Percentiles rank a stretch among this genome's conserved stretches.
Evolutionary conservation across 305 asterid genomes (phyloP).

Genomic region (Rubia tinctorum): DNA sequence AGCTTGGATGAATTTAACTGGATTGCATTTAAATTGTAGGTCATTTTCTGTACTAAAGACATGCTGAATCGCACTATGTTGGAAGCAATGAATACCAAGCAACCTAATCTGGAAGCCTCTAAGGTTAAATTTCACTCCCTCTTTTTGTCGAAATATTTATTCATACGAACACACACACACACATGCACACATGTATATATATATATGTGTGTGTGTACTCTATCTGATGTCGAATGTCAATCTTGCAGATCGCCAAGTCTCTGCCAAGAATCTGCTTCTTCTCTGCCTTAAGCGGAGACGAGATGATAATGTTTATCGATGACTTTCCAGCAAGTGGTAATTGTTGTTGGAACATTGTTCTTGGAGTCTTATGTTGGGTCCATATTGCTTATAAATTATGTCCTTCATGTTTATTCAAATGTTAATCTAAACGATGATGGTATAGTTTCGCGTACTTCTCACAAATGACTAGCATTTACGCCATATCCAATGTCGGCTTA

Average conservation of each 20-base stretch:
- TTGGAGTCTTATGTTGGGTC: neutral
- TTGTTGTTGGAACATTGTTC: neutral
- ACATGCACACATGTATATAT: too few relatives aligned
- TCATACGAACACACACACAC: neutral
- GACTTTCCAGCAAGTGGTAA: constrained; percentile 81
- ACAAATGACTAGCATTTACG: too few relatives aligned
- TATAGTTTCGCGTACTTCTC: too few relatives aligned
- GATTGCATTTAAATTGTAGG: constrained; percentile 34
- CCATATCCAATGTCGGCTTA: constrained; percentile 35
- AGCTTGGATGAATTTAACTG: neutral
- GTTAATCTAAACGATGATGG: too few relatives aligned
- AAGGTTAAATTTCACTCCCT: constrained; percentile 37
- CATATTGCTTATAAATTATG: neutral
- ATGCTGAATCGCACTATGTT: constrained; percentile 73
- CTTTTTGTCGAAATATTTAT: neutral
- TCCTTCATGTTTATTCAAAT: neutral
- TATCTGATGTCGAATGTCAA: neutral
- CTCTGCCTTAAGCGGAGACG: constrained; percentile 90
- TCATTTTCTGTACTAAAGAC: constrained; percentile 78
- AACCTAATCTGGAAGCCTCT: constrained; percentile 49
- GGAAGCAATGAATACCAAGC: constrained; percentile 87
- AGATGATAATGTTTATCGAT: constrained; percentile 98
- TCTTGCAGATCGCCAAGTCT: constrained; percentile 63
- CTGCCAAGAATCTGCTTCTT: constrained; percentile 83
- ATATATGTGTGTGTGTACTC: too few relatives aligned